Evolutionary conservation across 176 grass and related monocot genomes (phyloP), one percentile per base, ranked within the genome.

Genomic region (Aegilops sharonensis): DNA sequence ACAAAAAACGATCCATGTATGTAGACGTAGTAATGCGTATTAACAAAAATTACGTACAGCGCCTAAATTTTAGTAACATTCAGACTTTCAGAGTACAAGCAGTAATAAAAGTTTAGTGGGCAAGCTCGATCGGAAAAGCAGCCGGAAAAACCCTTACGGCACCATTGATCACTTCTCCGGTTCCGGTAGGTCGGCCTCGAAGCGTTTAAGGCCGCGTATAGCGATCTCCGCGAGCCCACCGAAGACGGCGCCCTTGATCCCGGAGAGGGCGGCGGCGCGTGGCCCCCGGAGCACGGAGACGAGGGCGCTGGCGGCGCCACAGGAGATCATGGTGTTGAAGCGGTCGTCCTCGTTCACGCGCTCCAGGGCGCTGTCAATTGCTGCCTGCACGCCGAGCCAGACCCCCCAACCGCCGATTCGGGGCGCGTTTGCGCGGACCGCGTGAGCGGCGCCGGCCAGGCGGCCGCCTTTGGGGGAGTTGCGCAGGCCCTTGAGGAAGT

Each of bases 281-380:
- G 56, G 56, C 0, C 56, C 56, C 7, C 56, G 18, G 56, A 8
- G 18, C 56, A 59, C 2, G 56, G 56, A 59, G 56, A 21, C 56
- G 56, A 59, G 17, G 56, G 6, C 56, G 56, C 56, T 9, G 56
- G 56, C 56, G 56, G 56, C 56, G 56, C 56, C 56, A 8, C 2
- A 59, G 25, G 94, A 77, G 79, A 87, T 43, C 34, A 94, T 85
- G 45, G 92, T 90, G 62, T 97, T 97, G 91, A 92, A 94, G 52
- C 91, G 94, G 64, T 97, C 90, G 87, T 97, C 94, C 80, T 85
- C 72, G 68, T 90, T 92, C 10, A 89, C 78, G 85, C 83, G 86
- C 62, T 92, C 80, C 80, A 97, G 62, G 86, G 76, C 89, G 80
- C 88, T 89, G 45, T 94, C 94, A 82, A 94, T 85, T 77, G 72